Base-by-base conservation (phyloP, 768 basidiomycete genomes). In the Russula virescens region DNA sequence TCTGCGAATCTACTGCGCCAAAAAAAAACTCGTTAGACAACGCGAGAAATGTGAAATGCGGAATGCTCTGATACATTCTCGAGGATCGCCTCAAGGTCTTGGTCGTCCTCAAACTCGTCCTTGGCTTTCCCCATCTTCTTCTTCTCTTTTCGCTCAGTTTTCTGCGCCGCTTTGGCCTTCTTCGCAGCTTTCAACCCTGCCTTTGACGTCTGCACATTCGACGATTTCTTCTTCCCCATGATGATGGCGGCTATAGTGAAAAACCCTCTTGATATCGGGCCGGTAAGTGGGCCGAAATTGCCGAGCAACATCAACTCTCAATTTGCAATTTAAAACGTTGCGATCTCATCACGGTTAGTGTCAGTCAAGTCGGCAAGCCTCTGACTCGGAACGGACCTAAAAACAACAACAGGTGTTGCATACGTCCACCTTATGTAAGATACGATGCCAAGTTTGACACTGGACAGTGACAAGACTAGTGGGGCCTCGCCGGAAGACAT, bases 41-140 rank as follows among this genome's bases (percentile, higher is more conserved):
- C 28, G 55, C 3, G 31, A 23, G 62, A 21, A 11, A 31, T 16
- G 34, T 49, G 23, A 42, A n/a, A 56, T n/a, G 50, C 38, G 35
- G 48, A 35, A 21, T 68, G 68, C 65, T 62, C 26, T 40, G 21
- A 47, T 63, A 91, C 91, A 80, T 84, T 83, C 69, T 91, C 92
- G 35, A 95, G 79, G 62, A 95, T 92, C 3, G 79, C 82, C 69
- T 96, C 91, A 6, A 96, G 78, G 78, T 95, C 89, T 65, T 91
- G 82, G 61, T 88, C 86, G 31, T 83, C 81, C 45, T 84, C 84
- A 6, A 78, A 80, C 38, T 85, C 82, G 74, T 79, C 63, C 61
- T 71, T 72, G 73, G 83, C 74, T 65, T 71, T 56, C 70, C 83
- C 80, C 1, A 68, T 60, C 42, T 89, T 89, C 67, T 84, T 86